Base-by-base conservation (phyloP, 1,284 basidiomycete species). In the Cutaneotrichosporon cutaneum region DNA sequence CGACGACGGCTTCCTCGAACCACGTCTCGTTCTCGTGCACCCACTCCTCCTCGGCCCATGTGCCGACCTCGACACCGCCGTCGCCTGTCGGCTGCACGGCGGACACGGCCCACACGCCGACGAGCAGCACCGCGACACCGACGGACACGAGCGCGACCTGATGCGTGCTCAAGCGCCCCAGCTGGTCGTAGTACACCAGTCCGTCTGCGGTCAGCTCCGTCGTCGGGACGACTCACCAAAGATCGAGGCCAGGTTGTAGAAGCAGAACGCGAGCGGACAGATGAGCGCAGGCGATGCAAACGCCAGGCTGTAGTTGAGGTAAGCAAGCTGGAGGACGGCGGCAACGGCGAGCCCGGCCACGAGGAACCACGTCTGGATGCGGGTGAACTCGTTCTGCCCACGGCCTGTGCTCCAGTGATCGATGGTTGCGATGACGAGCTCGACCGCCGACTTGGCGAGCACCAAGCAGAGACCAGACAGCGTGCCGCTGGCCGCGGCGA, bases 191-290 rank as follows among this genome's bases (percentile, higher is more conserved):
- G 77, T 95, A 98, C 54, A 96, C 86, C 42, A 96, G 84, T 2
- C 90, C 89, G 58, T 76, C 78, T 79, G 52, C 14, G 62, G 33
- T 72, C 48, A 32, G 73, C 69, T 11, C 62, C 67, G 53, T 22
- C 14, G 4, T 7, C 26, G 35, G 6, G 11, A 8, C 21, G 39
- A 65, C 77, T 65, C 51, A 75, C 78, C 77, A 58, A 93, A 83
- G 73, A 95, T 94, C 14, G 90, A 93, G 6, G 92, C 92, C 9
- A 94, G 80, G 72, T 96, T 97, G 81, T 96, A 98, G 77, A 94
- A 93, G 79, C 93, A 96, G 78, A 97, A 98, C 2, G 94, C 93
- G 69, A 94, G 85, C 27, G 94, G 94, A 77, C 93, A 96, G 48
- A 97, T 89, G 54, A 96, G 81, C 0, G 92, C 94, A 0, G 94